Base-by-base conservation (phyloP, 176 grass and related monocot species). In the Bromus sterilis region DNA sequence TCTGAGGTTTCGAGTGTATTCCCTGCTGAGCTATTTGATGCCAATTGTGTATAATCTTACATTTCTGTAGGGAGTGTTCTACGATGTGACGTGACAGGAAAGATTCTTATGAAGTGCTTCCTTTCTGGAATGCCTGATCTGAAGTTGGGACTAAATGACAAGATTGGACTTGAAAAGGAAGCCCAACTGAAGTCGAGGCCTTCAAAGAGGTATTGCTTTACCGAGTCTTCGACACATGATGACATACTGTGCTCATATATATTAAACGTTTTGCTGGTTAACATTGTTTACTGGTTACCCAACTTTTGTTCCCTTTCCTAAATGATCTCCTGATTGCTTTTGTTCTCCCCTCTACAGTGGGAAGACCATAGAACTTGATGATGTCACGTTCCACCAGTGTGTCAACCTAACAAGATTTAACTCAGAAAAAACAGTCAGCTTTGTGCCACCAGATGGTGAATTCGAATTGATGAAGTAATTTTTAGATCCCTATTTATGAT, bases 101-200 rank as follows among this genome's bases (percentile, higher is more conserved):
- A 99, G 79, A 90, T 99, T 90, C 93, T 99, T 60, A 99, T 95
- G 97, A 99, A 99, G 69, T 99, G 97, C 77, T 99, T 99, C 84
- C 91, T 99, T 74, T 99, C 97, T 87, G 97, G 97, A 51, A 99
- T 99, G 97, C 97, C 97, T 85, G 97, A 99, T 82, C 83, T 99
- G 70, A 99, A 99, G 79, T 71, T 95, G 57, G 93, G 97, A 39
- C 78, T 99, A 83, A 99, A 99, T 91, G 97, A 99, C 80, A 99
- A 99, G 77, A 99, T 99, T 80, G 97, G 97, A 68, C 89, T 99
- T 66, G 97, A 99, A 86, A 99, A 95, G 70, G 97, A 99, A 85
- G 94, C 97, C 39, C 91, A 99, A 82, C 55, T 95, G 46, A 99
- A 95, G 78, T 94, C 97, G 12, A 99, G 97, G 78, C 97, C 97